Evolutionary conservation across 2,329 filamentous ascomycete species (phyloP), one percentile per base, ranked within the genome.

Genomic region (Parascedosporium putredinis): DNA sequence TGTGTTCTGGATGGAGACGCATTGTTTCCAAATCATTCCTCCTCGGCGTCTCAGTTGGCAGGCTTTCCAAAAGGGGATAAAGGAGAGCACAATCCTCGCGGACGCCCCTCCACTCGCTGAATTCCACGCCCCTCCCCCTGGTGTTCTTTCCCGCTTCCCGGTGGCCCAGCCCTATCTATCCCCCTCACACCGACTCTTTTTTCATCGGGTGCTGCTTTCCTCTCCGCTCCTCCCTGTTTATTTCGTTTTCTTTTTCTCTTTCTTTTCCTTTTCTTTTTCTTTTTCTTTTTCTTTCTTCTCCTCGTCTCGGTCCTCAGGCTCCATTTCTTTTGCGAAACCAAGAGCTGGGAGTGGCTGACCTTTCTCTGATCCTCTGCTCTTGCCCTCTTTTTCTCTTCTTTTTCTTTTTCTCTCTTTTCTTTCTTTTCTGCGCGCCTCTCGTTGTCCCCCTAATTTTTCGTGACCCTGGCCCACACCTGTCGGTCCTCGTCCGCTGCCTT

Each of bases 131-230:
- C 42, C n/a, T n/a, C n/a, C 42, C 42, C 42, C 27, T 22, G 22
- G 16, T 29, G 23, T 45, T 29, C 42, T 45, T 45, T 29, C 42
- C 42, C 42, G 24, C 44, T 33, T 38, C 23, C 34, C 23, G 34
- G 27, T 27, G 40, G 46, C 46, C 46, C 47, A 49, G 47, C 47
- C 47, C 47, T 49, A 49, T 38, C 31, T 33, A 22, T 48, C 46
- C 46, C 33, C 24, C 33, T 48, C 46, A 38, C 31, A n/a, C 7
- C 38, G 38, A 42, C 38, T 20, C 20, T 42, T 22, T 42, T 31
- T 6, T 7, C 27, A 6, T 31, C 12, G 12, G n/a, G n/a, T n/a
- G n/a, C n/a, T n/a, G n/a, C n/a, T n/a, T 36, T 36, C 33, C n/a
- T 36, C 33, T 9, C 20, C n/a, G 6, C 20, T 16, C n/a, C 1